phyloP scores from a whole-genome alignment of 108 stramenopile species.

The Poteriospumella lacustris region DNA sequence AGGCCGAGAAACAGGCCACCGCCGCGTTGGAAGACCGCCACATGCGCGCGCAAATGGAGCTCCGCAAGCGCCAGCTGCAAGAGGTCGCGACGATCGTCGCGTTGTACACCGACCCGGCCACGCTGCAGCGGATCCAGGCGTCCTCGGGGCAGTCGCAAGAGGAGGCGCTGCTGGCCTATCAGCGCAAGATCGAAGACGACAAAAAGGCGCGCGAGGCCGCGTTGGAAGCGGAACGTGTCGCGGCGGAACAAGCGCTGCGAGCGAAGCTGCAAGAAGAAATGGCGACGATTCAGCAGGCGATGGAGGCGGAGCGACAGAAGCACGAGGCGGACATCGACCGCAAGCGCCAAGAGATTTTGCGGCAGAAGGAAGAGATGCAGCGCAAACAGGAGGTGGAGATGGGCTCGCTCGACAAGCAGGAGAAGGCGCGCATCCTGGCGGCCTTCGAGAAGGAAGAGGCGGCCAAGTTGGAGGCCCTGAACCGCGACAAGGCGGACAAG shows the following conservation, averaged over 20 bases:
- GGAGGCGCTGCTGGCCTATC: conserved; percentile 6
- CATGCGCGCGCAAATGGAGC: conserved; percentile 1
- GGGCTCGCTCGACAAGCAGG: conserved; percentile 1
- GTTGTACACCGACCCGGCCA: not conserved
- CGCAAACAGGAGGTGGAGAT: conserved; percentile 1
- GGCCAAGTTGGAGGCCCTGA: not conserved
- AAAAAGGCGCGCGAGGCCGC: not conserved
- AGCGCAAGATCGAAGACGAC: not conserved
- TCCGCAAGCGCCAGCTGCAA: not conserved
- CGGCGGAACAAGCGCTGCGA: not conserved
- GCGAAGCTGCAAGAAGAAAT: conserved; percentile 18
- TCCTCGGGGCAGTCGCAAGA: not conserved
- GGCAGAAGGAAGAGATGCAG: conserved; percentile 8
- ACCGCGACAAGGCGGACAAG: conserved; percentile 3
- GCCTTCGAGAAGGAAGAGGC: conserved; percentile 16
- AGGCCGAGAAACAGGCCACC: not conserved
- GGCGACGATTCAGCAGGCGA: not conserved
- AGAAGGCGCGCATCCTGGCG: conserved; percentile 2
- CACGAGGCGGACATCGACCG: conserved; percentile 2
- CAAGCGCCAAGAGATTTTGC: conserved; percentile 11
- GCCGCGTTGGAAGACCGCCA: not conserved
- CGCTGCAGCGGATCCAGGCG: not conserved
- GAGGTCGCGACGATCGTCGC: not conserved
- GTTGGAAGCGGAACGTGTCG: not conserved
- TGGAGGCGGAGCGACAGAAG: conserved; percentile 3